Percentiles rank a stretch among this genome's conserved stretches.
These are phyloP conservation scores for Fusarium abutilonis DNA, from an alignment of 2,329 filamentous ascomycete genomes.

Conservation along the genomic window DNA sequence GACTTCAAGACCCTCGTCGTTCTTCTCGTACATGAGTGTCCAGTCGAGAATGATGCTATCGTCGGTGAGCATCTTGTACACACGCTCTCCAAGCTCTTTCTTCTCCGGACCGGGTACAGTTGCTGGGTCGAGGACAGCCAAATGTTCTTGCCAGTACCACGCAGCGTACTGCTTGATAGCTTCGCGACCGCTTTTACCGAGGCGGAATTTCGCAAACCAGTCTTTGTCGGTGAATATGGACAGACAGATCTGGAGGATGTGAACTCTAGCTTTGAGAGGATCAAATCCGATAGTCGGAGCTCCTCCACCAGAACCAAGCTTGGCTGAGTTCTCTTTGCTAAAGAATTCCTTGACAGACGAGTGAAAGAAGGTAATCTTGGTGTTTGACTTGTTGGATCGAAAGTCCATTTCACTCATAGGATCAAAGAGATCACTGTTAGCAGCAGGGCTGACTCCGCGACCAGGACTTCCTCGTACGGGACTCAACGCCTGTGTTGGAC, in stretches of 20 bases:
- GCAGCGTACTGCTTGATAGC: slow-evolving; percentile 54
- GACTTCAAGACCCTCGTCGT: slow-evolving; percentile 55
- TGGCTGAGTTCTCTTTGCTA: slow-evolving; percentile 46
- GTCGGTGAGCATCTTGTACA: slow-evolving; percentile 53
- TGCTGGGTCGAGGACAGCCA: slow-evolving; percentile 49
- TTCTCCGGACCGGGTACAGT: slow-evolving; percentile 46
- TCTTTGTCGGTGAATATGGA: slow-evolving; percentile 51
- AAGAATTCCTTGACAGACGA: slow-evolving; percentile 54
- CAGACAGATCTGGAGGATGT: slow-evolving; percentile 53
- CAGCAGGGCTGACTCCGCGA: slow-evolving; percentile 43
- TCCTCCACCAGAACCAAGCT: slow-evolving; percentile 14
- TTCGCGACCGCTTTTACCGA: slow-evolving; percentile 42
- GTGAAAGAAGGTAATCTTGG: slow-evolving; percentile 54
- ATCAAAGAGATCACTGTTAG: slow-evolving; percentile 48
- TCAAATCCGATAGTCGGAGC: slow-evolving; percentile 50
- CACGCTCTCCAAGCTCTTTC: slow-evolving; percentile 46
- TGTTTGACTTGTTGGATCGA: slow-evolving; percentile 55
- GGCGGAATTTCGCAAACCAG: slow-evolving; percentile 45
- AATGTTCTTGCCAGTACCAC: slow-evolving; percentile 58
- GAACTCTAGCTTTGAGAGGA: slow-evolving; percentile 48
- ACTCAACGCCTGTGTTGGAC: slow-evolving; percentile 19
- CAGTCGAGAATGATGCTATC: slow-evolving; percentile 52
- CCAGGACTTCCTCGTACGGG: slow-evolving; percentile 29
- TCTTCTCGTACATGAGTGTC: slow-evolving; percentile 54
- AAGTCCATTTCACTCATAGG: slow-evolving; percentile 51